Conservation (phyloP, 1,284 basidiomycete species). For the Apiotrichum veenhuisii region DNA sequence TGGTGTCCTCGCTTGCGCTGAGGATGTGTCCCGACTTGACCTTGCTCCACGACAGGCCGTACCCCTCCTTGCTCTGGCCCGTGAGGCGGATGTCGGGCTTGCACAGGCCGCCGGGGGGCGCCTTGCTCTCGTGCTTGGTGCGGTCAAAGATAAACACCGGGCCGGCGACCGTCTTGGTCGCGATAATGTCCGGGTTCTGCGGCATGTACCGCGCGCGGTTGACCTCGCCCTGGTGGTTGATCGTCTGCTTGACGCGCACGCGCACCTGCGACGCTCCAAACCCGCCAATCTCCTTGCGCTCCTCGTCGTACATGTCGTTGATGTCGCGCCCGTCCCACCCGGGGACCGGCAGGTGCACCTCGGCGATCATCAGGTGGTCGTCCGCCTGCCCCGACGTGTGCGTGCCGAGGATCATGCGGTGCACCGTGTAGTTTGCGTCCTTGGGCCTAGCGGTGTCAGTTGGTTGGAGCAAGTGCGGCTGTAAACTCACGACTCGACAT, state of each 20-base stretch:
- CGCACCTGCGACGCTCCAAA: constrained; percentile 72
- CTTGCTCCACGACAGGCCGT: constrained; percentile 90
- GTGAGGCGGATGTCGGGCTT: constrained; percentile 86
- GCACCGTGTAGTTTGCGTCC: constrained; percentile 85
- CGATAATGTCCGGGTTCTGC: constrained; percentile 94
- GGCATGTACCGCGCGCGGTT: constrained; percentile 99
- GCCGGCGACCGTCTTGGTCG: constrained; percentile 86
- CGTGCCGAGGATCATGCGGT: constrained; percentile 91
- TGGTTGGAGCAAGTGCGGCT: neutral
- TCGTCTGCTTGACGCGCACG: constrained; percentile 86
- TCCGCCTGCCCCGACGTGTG: constrained; percentile 94
- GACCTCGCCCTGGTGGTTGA: constrained; percentile 95
- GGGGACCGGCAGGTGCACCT: constrained; percentile 85
- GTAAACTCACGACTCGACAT: constrained; percentile 78
- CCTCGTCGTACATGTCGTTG: constrained; percentile 79
- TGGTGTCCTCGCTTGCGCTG: constrained; percentile 92
- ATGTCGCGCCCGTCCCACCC: constrained; percentile 58
- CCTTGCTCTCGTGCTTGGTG: constrained; percentile 93
- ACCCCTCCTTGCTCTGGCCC: constrained; percentile 91
- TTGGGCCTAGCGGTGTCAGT: constrained; percentile 54
- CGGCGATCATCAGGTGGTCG: constrained; percentile 95
- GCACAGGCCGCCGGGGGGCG: constrained; percentile 75
- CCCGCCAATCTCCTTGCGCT: constrained; percentile 84
- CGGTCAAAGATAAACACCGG: constrained; percentile 93
- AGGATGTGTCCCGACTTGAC: constrained; percentile 77